A percentile compares a stretch with the other conserved stretches of the same genome.
These are phyloP conservation scores for Salix viminalis DNA, from an alignment of 345 rosid species.

Conservation along the genomic window DNA sequence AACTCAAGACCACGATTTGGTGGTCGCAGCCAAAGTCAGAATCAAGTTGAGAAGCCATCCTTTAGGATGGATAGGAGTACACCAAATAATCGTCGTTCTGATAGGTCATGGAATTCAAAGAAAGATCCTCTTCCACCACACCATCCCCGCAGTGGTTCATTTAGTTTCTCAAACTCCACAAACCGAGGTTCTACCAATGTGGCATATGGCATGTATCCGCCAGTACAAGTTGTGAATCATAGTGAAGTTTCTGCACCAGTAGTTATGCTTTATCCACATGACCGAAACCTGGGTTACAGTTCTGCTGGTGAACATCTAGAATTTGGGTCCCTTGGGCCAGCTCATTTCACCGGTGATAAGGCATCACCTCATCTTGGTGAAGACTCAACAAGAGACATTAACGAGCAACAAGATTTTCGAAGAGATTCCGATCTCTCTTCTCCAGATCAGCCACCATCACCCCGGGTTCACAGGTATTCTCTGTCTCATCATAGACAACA, in stretches of 20 bases:
- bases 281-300: slow-evolving; percentile 9
- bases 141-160: slow-evolving; percentile 57
- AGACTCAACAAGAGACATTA: background rate
- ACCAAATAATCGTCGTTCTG: slow-evolving; percentile 45
- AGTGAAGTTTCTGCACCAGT: slow-evolving; percentile 9
- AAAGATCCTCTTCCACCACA: slow-evolving; percentile 48
- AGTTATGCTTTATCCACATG: slow-evolving; percentile 13
- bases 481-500: background rate
- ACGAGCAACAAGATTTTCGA: background rate
- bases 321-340: slow-evolving; percentile 17
- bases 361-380: background rate
- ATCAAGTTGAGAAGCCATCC: slow-evolving; percentile 51
- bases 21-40: slow-evolving; percentile 57
- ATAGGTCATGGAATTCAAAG: slow-evolving; percentile 55
- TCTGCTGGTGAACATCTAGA: slow-evolving; percentile 18
- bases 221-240: background rate
- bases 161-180: slow-evolving; percentile 34
- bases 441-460: slow-evolving; percentile 12
- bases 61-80: slow-evolving; percentile 46
- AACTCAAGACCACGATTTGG: slow-evolving; percentile 52
- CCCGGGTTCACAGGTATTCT: slow-evolving; percentile 6
- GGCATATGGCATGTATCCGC: slow-evolving; percentile 8
- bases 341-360: background rate
- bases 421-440: slow-evolving; percentile 3
- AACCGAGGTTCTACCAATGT: slow-evolving; percentile 25